Evolutionary conservation across 2,329 filamentous ascomycete genomes (phyloP), one percentile per base, ranked within the genome.

Genomic region (Pezicula carpinea): DNA sequence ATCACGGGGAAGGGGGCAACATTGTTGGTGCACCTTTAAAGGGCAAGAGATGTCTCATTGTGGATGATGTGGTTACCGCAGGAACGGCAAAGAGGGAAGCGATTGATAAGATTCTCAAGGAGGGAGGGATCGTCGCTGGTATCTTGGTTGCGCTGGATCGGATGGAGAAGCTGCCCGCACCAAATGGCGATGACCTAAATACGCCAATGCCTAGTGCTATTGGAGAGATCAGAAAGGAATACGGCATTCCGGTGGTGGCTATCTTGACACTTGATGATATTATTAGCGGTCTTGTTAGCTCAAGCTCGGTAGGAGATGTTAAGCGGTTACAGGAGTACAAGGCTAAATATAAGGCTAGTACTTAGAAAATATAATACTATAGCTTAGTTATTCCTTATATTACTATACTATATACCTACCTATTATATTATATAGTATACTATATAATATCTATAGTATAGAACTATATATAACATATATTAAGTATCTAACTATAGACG

Each of bases 21-120:
- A 95, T 97, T 60, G 91, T 97, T 13, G 93, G 93, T 10, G 87
- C 89, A 23, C 78, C 85, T 6, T 73, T 97, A 44, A 86, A 87
- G 69, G 91, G 88, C 45, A 91, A 93, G 77, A 81, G 79, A 51
- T 82, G 96, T 14, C 76, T 99, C 29, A 87, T 99, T 58, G 85
- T 99, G 34, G 93, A 99, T 73, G 93, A 97, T 69, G 92, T 99
- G 48, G 92, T 97, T 61, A 96, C 91, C 1, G 92, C 90, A 1
- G 93, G 93, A 22, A 97, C 91, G 1, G 93, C 93, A 34, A 91
- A 96, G 72, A 79, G 91, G 49, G 91, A 97, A 67, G 89, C 92
- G 13, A 90, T 97, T 51, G 82, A 82, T 46, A 93, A 96, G 67
- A 96, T 97, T 64, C 78, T 82, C 59, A 81, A 81, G 59, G 86